Evolutionary conservation across 208 protist genomes (phyloP), one percentile per base, ranked within the genome.

Genomic region (Leishmania lainsoni): DNA sequence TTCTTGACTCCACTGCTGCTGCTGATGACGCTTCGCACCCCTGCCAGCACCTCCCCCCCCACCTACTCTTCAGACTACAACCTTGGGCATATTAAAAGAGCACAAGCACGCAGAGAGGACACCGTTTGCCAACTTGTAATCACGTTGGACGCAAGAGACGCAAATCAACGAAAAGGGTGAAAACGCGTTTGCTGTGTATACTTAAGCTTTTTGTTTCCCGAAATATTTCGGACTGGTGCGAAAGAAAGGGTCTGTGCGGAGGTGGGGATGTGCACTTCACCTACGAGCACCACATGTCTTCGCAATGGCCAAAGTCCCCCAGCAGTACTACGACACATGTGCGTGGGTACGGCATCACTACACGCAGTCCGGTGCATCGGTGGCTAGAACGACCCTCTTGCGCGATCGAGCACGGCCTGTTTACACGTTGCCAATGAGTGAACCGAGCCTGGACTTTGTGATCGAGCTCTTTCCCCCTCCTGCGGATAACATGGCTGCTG

Each of bases 271-370:
- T 65, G n/a, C 26, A 17, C 35, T 51, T 45, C 35, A 54, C 35
- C 39, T 51, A 5, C 26, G 8, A 26, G 26, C 26, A 49, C n/a
- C 69, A 51, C 42, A 22, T 49, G 45, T 52, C 72, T 45, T 76
- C 32, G 29, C 51, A 58, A 77, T 77, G 76, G 63, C 3, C 26
- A 52, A 58, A 1, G 72, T 92, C n/a, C 86, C 89, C 14, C 80
- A 84, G 52, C 52, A 58, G 61, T 92, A 92, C 74, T 90, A 89
- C 71, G 84, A 88, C 52, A 90, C 86, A n/a, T 88, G 89, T 65
- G 45, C 70, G 35, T 85, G 80, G 52, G 88, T 92, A 54, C 71
- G 73, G 29, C 72, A 80, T 45, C 68, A 80, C 61, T 69, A 73
- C 51, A 63, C 74, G 69, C 71, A 42, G 59, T 8, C 56, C 26